A percentile compares a stretch with the other conserved stretches of the same genome.
phyloP scores from a whole-genome alignment of 257 asterid genomes.

The Marsdenia floribunda region DNA sequence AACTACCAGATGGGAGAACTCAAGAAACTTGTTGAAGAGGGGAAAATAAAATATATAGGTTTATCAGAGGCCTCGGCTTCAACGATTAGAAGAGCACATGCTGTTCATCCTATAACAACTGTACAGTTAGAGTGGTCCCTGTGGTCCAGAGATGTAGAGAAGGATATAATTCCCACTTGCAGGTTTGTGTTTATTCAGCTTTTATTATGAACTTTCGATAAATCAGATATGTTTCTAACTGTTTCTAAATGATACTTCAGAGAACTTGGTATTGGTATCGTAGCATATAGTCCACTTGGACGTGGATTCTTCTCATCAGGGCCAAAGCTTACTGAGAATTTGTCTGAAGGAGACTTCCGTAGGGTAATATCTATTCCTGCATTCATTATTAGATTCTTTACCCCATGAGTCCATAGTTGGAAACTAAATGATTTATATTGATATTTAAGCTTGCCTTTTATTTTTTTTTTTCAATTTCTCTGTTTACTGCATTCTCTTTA shows the following conservation, averaged over 20 bases:
- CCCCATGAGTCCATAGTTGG: no score
- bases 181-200: slow-evolving; percentile 7
- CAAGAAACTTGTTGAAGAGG: slow-evolving; percentile 25
- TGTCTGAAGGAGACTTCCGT: no score
- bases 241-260: not conserved
- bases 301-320: no score
- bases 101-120: slow-evolving; percentile 26
- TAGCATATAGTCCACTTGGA: no score
- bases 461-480: no score
- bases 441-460: no score
- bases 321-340: no score
- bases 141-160: slow-evolving; percentile 23
- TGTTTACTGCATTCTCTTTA: no score
- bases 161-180: slow-evolving; percentile 24
- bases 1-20: slow-evolving; percentile 19
- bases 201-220: not conserved
- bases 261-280: slow-evolving; percentile 33
- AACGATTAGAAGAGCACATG: slow-evolving; percentile 29
- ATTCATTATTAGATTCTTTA: no score
- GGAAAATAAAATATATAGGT: slow-evolving; percentile 24
- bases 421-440: no score
- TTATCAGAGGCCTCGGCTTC: slow-evolving; percentile 27
- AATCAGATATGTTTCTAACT: not conserved
- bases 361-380: no score
- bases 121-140: slow-evolving; percentile 23